phyloP scores from a whole-genome alignment of 2,329 filamentous ascomycete genomes.

The Fusarium poae region DNA sequence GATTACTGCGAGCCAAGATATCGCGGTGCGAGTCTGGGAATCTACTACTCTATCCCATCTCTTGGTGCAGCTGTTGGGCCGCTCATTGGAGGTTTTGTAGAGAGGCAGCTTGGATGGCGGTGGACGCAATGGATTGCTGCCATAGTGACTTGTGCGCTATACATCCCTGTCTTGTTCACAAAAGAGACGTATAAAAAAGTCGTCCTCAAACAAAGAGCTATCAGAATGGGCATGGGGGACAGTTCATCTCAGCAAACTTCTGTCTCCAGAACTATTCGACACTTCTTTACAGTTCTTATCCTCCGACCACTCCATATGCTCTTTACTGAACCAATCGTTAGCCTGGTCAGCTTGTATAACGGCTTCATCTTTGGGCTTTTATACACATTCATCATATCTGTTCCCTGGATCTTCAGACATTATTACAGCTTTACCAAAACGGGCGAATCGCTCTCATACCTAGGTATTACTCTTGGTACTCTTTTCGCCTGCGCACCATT shows the following conservation, averaged over 20 bases:
- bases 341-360: constrained; percentile 31
- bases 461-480: constrained; percentile 30
- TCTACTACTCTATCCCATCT: constrained; percentile 34
- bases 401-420: constrained; percentile 30
- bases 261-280: not conserved
- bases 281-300: constrained; percentile 37
- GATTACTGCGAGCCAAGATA: constrained; percentile 19
- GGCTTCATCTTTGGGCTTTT: constrained; percentile 35
- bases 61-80: constrained; percentile 32
- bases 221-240: constrained; percentile 25
- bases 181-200: constrained; percentile 37
- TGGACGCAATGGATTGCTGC: constrained; percentile 38
- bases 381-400: constrained; percentile 34
- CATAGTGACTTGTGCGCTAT: constrained; percentile 12
- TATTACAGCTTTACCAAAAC: constrained; percentile 24
- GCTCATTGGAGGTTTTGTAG: constrained; percentile 16
- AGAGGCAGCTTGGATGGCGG: constrained; percentile 24
- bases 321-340: constrained; percentile 30
- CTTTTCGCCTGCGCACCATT: constrained; percentile 23
- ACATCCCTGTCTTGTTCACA: constrained; percentile 28
- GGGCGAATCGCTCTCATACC: constrained; percentile 19
- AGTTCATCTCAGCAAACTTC: constrained; percentile 33
- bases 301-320: constrained; percentile 34
- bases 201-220: constrained; percentile 19
- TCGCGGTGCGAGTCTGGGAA: constrained; percentile 16